Percentiles rank a stretch among this genome's conserved stretches.
Evolutionary conservation across 2,329 filamentous ascomycete genomes (phyloP).

Genomic region (Cladosporium austrohemisphaericum): DNA sequence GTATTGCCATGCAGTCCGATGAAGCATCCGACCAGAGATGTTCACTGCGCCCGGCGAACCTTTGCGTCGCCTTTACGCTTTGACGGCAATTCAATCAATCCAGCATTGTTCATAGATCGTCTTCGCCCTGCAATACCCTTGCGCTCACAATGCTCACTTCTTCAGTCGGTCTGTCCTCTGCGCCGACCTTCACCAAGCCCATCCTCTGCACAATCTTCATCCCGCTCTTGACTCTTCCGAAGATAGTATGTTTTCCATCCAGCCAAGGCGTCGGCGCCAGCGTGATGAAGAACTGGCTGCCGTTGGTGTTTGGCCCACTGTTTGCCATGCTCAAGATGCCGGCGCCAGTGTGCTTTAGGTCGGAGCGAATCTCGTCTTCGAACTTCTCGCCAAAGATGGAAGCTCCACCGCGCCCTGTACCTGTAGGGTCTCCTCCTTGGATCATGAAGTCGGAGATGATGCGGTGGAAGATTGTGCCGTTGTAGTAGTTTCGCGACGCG

Average conservation of each 20-base stretch:
- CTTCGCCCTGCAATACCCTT: conserved; percentile 61
- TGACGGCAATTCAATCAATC: too few relatives aligned
- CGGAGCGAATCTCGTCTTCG: conserved; percentile 78
- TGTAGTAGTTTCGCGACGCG: conserved; percentile 79
- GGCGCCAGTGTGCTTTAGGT: conserved; percentile 85
- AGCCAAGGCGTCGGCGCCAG: conserved; percentile 92
- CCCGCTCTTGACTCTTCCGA: conserved; percentile 81
- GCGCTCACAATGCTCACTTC: conserved; percentile 77
- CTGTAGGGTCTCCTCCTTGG: conserved; percentile 80
- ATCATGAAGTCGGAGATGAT: conserved; percentile 97
- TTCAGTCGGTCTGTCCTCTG: conserved; percentile 75
- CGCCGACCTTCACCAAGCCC: conserved; percentile 78
- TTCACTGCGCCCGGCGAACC: too few relatives aligned
- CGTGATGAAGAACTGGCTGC: conserved; percentile 93
- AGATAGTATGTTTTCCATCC: conserved; percentile 96
- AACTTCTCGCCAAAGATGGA: conserved; percentile 94
- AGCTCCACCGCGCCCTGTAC: conserved; percentile 81
- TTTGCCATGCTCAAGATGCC: conserved; percentile 98
- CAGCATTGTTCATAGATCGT: conserved; percentile 21
- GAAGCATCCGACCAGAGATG: too few relatives aligned
- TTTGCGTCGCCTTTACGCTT: background rate
- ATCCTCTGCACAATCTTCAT: conserved; percentile 82
- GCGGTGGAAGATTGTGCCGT: conserved; percentile 80
- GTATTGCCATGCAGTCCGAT: too few relatives aligned
- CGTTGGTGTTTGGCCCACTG: conserved; percentile 86